Evolutionary conservation across 2,329 filamentous ascomycete species (phyloP), one percentile per base, ranked within the genome.

Genomic region (Chrysoporthe puriensis): DNA sequence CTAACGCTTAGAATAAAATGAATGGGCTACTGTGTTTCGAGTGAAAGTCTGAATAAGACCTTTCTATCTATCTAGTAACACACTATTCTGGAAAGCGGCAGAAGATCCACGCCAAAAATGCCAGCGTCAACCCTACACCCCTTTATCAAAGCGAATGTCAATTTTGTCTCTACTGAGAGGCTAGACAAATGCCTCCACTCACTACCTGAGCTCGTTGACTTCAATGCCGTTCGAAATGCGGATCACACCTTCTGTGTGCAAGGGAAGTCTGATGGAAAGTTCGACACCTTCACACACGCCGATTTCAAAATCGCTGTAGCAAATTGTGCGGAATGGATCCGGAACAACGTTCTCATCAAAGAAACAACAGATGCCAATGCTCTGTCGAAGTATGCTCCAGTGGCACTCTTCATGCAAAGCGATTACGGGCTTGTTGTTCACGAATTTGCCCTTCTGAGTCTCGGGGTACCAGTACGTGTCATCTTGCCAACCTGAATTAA

Each of bases 401-500:
- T 63, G 2, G 61, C 61, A 11, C 21, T 63, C 11, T 26, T 63
- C 9, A 54, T 63, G 48, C 34, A 63, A 9, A 63, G 61, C 14
- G 48, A 34, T 9, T 42, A 52, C 4, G 34, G 61, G 46, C 48
- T 63, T 14, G 9, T 63, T 5, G 21, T 63, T 14, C 48, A 63
- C 48, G 34, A 52, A 5, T 63, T 63, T 16, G 40, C 61, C 18
- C 61, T 63, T 11, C 18, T 63, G 2, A 21, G 46, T 21, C 34
- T 63, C 0, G 61, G 61, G 9, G 48, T 63, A 0, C 61, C 61
- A 1, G 36, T 26, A 16, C 18, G 36, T 43, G 11, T 63, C 18
- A 13, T 63, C 18, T 18, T 21, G 6, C 5, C n/a, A 50, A 50
- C 4, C 14, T 21, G n/a, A 6, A 5, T 14, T 16, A 6, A 6